A percentile compares a stretch with the other conserved stretches of the same genome.
phyloP scores from a whole-genome alignment of 2,329 filamentous ascomycete species.

The Alternaria ethzedia region DNA sequence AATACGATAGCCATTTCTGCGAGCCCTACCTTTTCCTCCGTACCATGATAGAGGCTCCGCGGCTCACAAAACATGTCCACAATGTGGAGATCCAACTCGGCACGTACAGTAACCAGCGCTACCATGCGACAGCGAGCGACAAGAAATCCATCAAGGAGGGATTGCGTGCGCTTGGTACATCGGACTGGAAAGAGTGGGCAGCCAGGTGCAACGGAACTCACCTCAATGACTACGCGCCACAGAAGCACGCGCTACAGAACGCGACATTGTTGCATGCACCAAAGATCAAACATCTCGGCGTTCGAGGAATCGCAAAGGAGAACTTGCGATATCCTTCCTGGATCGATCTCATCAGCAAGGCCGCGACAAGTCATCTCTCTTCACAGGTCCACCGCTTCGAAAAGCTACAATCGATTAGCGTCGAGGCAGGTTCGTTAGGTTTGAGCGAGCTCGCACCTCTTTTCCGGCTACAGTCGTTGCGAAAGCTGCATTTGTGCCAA shows the following conservation, averaged over 20 bases:
- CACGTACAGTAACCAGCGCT: slow-evolving; percentile 5
- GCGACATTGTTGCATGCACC: slow-evolving; percentile 34
- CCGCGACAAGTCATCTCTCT: slow-evolving; percentile 13
- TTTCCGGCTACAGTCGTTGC: slow-evolving; percentile 29
- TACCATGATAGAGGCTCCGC: slow-evolving; percentile 26
- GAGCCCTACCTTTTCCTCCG: slow-evolving; percentile 39
- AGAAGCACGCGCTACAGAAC: slow-evolving; percentile 21
- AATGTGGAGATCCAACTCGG: slow-evolving; percentile 22
- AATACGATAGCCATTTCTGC: slow-evolving; percentile 30
- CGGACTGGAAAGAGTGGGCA: slow-evolving; percentile 37
- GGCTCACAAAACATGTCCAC: slow-evolving; percentile 23
- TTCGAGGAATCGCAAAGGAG: neutral
- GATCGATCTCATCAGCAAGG: slow-evolving; percentile 27
- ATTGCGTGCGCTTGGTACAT: slow-evolving; percentile 22
- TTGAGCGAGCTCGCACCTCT: slow-evolving; percentile 27
- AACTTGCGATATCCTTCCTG: slow-evolving; percentile 21
- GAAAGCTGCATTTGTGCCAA: slow-evolving; percentile 19
- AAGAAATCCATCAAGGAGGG: slow-evolving; percentile 37
- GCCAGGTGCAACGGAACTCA: slow-evolving; percentile 24
- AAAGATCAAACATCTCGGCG: slow-evolving; percentile 20
- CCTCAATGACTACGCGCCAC: slow-evolving; percentile 9
- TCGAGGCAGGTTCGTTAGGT: slow-evolving; percentile 14
- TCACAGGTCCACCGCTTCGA: slow-evolving; percentile 26
- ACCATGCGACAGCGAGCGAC: slow-evolving; percentile 29
- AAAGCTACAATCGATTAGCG: slow-evolving; percentile 20